These are phyloP conservation scores for Psilocybe sp. DNA, from an alignment of 768 basidiomycete genomes.

Conservation along the genomic window DNA sequence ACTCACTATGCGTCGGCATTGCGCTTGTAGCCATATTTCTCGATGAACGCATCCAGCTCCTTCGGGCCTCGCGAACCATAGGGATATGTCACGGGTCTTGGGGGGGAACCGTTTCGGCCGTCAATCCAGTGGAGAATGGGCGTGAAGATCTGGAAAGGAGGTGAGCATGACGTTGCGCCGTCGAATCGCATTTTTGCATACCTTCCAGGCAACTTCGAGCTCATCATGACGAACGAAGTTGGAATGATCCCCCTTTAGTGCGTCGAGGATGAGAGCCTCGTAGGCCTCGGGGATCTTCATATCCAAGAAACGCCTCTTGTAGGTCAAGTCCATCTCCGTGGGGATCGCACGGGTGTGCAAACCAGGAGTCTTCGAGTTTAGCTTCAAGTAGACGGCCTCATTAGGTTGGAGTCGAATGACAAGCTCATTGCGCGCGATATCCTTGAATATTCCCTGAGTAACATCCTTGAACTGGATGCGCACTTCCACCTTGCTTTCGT, in stretches of 20 bases:
- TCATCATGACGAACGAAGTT: slow-evolving; percentile 99
- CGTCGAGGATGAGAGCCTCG: slow-evolving; percentile 92
- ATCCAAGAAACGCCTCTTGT: slow-evolving; percentile 92
- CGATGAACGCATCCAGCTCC: slow-evolving; percentile 73
- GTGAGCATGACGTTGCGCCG: neutral
- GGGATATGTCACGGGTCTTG: slow-evolving; percentile 75
- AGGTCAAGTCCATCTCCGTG: slow-evolving; percentile 97
- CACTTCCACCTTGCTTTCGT: slow-evolving; percentile 98
- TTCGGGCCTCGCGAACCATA: slow-evolving; percentile 97
- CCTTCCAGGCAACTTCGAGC: slow-evolving; percentile 97
- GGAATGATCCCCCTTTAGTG: slow-evolving; percentile 96
- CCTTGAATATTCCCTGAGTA: slow-evolving; percentile 93
- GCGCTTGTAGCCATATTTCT: slow-evolving; percentile 76
- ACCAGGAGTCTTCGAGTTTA: slow-evolving; percentile 94
- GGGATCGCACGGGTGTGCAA: slow-evolving; percentile 87
- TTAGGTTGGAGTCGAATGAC: slow-evolving; percentile 96
- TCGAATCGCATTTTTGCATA: slow-evolving; percentile 27
- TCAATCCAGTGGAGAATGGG: slow-evolving; percentile 97
- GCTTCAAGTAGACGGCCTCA: slow-evolving; percentile 95
- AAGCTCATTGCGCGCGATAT: slow-evolving; percentile 94
- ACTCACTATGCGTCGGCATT: slow-evolving; percentile 64
- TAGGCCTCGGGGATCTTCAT: slow-evolving; percentile 95
- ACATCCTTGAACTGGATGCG: slow-evolving; percentile 98
- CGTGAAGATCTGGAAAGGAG: slow-evolving; percentile 74
- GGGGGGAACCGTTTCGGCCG: slow-evolving; percentile 60